Evolutionary conservation across 2,329 filamentous ascomycete genomes (phyloP), one percentile per base, ranked within the genome.

Genomic region (Fusarium graminum): DNA sequence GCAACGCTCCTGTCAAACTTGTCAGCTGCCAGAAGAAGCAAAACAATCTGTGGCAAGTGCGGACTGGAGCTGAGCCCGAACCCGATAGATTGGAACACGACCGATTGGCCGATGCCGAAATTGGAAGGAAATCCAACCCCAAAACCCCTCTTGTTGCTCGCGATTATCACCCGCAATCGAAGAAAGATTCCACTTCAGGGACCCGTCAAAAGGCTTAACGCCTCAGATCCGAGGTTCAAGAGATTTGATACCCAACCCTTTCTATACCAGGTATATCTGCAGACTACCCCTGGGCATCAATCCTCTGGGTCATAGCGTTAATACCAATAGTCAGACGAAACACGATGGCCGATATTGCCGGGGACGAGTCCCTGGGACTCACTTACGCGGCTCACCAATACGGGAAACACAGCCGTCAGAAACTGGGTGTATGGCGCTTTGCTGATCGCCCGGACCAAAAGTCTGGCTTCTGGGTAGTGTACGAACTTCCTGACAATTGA

Each of bases 361-460:
- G 57, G 39, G 63, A 66, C 34, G 42, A 52, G 40, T 65, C 60
- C 30, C 42, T 62, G 12, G 72, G 72, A 16, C 70, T 80, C 29
- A 68, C 50, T 16, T 75, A 80, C 59, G 56, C 67, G 25, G 63
- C 80, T 62, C 75, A 78, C 74, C 72, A 74, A 58, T 78, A 80
- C 51, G 76, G 80, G 55, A 63, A 77, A 28, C 76, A 81, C 61
- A 75, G 74, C 52, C 80, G 82, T 28, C 82, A 84, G 70, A 77
- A 73, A n/a, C 69, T 84, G 39, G 80, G 77, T n/a, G 74, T 83
- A 32, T 85, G 82, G 82, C 74, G 79, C 41, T 74, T 68, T 56
- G 41, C 57, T 32, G 66, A 65, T 61, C 70, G 57, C 34, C 56
- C 59, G 26, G 38, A 42, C 40, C 56, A 57, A 49, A 45, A 57